Percentiles rank a stretch among this genome's conserved stretches.
These are phyloP conservation scores for Sparassis latifolia DNA, from an alignment of 1,284 basidiomycete genomes.

Conservation along the genomic window DNA sequence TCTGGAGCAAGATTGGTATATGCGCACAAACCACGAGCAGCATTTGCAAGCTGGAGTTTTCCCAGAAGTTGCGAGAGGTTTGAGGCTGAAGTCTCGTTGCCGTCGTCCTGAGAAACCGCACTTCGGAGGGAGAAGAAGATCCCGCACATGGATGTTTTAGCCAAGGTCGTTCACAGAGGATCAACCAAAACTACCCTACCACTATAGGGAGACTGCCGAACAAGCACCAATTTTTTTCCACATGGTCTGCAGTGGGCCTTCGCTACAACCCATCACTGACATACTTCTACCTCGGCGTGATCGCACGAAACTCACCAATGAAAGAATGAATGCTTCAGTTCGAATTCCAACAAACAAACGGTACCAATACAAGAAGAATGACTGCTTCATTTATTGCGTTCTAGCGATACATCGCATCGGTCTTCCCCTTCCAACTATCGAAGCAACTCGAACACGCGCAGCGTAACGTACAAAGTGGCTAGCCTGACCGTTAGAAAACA, in stretches of 20 bases:
- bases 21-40: constrained; percentile 37
- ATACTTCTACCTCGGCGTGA: too few species aligned
- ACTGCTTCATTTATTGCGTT: constrained; percentile 2
- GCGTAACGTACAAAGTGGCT: not conserved
- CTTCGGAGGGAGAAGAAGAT: constrained; percentile 26
- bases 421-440: constrained; percentile 1
- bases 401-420: constrained; percentile 8
- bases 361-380: not conserved
- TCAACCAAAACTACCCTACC: too few species aligned
- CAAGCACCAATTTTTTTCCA: too few species aligned
- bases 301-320: not conserved
- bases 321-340: not conserved
- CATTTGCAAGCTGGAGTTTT: constrained; percentile 37
- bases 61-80: constrained; percentile 24
- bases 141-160: constrained; percentile 40
- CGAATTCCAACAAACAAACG: not conserved
- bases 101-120: not conserved
- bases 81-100: constrained; percentile 5
- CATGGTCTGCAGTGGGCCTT: too few species aligned
- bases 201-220: too few species aligned
- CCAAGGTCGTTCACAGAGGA: constrained; percentile 8
- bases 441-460: not conserved
- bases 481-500: constrained; percentile 1
- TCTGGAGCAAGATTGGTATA: not conserved
- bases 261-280: too few species aligned